phyloP scores from a whole-genome alignment of 2,329 filamentous ascomycete species.

The Fusarium odoratissimum region DNA sequence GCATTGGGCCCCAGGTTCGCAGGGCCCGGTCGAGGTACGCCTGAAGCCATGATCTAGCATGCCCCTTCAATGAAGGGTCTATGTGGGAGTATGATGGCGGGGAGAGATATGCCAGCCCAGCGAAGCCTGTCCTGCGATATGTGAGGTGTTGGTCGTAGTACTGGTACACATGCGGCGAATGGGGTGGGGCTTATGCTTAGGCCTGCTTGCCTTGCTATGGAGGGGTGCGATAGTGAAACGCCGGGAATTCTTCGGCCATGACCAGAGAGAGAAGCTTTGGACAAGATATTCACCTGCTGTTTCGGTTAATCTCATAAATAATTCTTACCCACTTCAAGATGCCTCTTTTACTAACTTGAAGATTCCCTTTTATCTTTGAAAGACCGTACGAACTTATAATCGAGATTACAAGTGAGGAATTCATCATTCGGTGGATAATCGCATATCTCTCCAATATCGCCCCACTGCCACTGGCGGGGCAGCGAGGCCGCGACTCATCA shows the following conservation, averaged over 20 bases:
- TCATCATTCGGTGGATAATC: constrained; percentile 43
- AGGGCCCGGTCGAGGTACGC: constrained; percentile 88
- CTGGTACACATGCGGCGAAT: constrained; percentile 40
- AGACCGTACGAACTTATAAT: not conserved
- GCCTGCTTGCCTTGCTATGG: constrained; percentile 35
- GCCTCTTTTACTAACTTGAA: not conserved
- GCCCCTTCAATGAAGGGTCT: constrained; percentile 39
- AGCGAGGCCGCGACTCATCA: constrained; percentile 45
- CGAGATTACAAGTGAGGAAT: constrained; percentile 28
- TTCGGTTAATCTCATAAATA: not conserved
- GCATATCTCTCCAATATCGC: constrained; percentile 43
- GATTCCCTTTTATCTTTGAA: not conserved
- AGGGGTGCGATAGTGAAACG: constrained; percentile 47
- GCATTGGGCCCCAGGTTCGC: constrained; percentile 86
- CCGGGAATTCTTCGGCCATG: constrained; percentile 46
- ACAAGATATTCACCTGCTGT: not conserved
- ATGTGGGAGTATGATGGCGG: constrained; percentile 31
- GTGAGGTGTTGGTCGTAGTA: constrained; percentile 27
- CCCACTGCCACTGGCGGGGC: constrained; percentile 46
- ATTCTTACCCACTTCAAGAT: not conserved
- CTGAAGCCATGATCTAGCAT: constrained; percentile 54
- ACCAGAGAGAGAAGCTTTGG: constrained; percentile 1
- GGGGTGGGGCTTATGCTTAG: constrained; percentile 43
- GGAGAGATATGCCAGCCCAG: constrained; percentile 41
- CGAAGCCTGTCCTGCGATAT: constrained; percentile 37